Conservation (phyloP, 2,329 filamentous ascomycete species). For the Clonostachys rhizophaga region DNA sequence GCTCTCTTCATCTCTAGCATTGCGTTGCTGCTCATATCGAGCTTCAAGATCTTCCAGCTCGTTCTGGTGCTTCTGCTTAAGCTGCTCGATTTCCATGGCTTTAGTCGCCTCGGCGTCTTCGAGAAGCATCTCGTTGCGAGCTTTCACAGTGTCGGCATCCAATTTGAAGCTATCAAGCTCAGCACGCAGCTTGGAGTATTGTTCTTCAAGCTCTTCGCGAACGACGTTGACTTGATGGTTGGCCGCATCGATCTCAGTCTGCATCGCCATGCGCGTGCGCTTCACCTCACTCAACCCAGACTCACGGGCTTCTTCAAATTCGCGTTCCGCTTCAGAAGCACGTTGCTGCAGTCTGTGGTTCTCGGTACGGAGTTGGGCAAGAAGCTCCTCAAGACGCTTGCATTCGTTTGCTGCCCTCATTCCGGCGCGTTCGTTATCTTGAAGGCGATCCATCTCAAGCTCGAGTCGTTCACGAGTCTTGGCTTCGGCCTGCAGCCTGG, state of each 20-base stretch:
- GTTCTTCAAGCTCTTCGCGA: constrained; percentile 75
- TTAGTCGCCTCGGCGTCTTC: constrained; percentile 74
- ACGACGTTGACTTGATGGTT: constrained; percentile 83
- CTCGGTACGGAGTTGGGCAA: constrained; percentile 57
- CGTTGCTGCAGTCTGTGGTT: constrained; percentile 69
- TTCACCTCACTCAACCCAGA: constrained; percentile 76
- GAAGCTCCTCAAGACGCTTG: constrained; percentile 51
- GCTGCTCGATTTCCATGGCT: constrained; percentile 45
- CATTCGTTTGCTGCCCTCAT: constrained; percentile 60
- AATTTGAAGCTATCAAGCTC: constrained; percentile 75
- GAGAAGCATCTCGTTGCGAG: constrained; percentile 76
- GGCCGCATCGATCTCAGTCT: constrained; percentile 76
- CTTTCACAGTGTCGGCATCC: constrained; percentile 76
- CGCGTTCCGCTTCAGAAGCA: constrained; percentile 67
- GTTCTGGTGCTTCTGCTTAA: constrained; percentile 57
- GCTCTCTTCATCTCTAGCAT: constrained; percentile 74
- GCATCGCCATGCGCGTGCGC: constrained; percentile 72
- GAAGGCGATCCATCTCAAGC: constrained; percentile 60
- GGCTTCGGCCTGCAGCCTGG: constrained; percentile 69
- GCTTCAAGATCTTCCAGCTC: constrained; percentile 70
- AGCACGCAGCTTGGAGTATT: constrained; percentile 65
- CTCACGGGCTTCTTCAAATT: constrained; percentile 80
- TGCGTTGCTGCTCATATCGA: constrained; percentile 70
- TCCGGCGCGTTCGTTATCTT: constrained; percentile 58
- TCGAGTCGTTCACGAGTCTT: constrained; percentile 65